These are phyloP conservation scores for Mrakia gelida DNA, from an alignment of 768 basidiomycete species.

Conservation along the genomic window DNA sequence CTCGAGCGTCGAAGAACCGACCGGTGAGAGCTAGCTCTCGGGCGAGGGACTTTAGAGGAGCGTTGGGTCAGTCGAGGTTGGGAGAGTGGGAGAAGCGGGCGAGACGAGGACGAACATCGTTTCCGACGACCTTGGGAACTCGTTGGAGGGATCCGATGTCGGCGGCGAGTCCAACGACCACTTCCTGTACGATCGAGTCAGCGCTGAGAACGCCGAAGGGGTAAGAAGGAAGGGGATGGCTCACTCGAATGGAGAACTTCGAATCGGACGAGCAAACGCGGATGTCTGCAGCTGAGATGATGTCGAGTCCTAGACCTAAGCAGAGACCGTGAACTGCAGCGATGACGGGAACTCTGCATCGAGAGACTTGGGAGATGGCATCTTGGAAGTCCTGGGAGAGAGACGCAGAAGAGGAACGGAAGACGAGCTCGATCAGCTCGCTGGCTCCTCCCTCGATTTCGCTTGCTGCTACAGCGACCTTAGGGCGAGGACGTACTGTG, in stretches of 20 bases:
- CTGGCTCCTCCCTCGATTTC: neutral
- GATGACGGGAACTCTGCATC: constrained; percentile 73
- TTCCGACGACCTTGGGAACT: constrained; percentile 70
- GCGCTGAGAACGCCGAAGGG: neutral
- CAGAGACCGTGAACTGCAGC: constrained; percentile 71
- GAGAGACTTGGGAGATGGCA: constrained; percentile 63
- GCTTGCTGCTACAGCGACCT: neutral
- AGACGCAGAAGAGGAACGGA: no score
- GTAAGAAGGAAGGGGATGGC: neutral
- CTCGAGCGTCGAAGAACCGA: constrained; percentile 61
- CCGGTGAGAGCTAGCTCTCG: constrained; percentile 74
- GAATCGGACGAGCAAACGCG: constrained; percentile 60
- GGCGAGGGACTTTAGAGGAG: neutral
- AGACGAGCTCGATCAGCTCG: neutral
- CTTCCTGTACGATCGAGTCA: constrained; percentile 5
- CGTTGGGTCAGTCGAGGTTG: neutral
- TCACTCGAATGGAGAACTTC: constrained; percentile 58
- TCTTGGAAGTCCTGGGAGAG: constrained; percentile 56
- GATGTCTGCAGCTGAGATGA: constrained; percentile 71
- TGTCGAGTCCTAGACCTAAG: constrained; percentile 70
- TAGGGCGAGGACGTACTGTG: constrained; percentile 36
- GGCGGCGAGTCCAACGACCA: constrained; percentile 61
- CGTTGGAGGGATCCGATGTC: constrained; percentile 83
- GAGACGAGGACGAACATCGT: constrained; percentile 50
- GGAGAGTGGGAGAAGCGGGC: neutral